Evolutionary conservation across 2,329 filamentous ascomycete genomes (phyloP).

Genomic region (Trichoderma cornu-damae): DNA sequence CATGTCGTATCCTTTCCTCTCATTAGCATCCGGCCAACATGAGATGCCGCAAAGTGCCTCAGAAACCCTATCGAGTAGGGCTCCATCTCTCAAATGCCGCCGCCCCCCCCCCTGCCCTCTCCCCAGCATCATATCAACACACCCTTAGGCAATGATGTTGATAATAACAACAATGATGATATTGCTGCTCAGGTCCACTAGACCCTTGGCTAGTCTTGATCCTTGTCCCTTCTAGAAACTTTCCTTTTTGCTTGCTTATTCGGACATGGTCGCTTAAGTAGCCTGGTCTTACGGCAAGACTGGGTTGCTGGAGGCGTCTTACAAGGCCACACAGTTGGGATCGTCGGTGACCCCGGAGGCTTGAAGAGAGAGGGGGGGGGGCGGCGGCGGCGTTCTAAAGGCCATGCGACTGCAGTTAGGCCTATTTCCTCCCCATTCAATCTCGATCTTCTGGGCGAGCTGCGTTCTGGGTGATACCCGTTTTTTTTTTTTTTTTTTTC

Average conservation of each 20-base stretch:
- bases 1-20: not conserved
- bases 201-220: not conserved
- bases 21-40: not conserved
- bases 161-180: not conserved
- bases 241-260: constrained; percentile 11
- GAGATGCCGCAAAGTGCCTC: not conserved
- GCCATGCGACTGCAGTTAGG: not conserved
- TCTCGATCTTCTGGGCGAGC: not conserved
- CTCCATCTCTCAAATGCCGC: not conserved
- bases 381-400: not conserved
- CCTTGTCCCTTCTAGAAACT: constrained; percentile 6
- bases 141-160: not conserved
- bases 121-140: not conserved
- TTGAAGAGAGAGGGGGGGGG: not conserved
- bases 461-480: not conserved
- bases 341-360: constrained; percentile 10
- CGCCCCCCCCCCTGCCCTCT: not conserved
- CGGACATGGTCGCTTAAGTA: not conserved
- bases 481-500: too few relatives aligned
- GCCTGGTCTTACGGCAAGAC: not conserved
- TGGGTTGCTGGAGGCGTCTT: constrained; percentile 9
- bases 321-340: constrained; percentile 7
- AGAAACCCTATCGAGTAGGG: not conserved
- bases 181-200: not conserved
- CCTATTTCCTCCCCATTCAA: not conserved